A percentile compares a stretch with the other conserved stretches of the same genome.
Conservation (phyloP, 345 rosid genomes). For the Hibiscus mutabilis region DNA sequence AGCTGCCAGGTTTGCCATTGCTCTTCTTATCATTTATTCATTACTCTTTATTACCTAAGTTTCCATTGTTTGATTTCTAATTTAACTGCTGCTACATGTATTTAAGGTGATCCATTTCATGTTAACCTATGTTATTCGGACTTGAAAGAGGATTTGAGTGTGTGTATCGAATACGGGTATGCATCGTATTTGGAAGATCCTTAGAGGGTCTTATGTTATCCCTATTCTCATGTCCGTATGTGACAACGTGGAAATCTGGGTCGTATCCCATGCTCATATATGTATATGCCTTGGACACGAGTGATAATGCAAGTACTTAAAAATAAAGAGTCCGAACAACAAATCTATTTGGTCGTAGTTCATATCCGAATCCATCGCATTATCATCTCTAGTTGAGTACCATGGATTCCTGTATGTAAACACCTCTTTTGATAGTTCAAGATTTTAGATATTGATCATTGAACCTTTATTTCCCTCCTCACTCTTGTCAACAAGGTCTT, state of each 20-base stretch:
- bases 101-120: neutral
- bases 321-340: neutral
- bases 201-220: neutral
- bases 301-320: neutral
- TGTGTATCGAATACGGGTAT: neutral
- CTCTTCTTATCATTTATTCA: neutral
- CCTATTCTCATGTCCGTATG: neutral
- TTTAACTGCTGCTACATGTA: neutral
- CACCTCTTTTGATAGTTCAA: neutral
- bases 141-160: neutral
- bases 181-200: neutral
- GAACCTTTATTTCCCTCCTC: neutral
- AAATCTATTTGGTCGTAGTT: neutral
- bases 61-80: neutral
- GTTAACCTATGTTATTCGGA: neutral
- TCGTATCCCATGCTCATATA: too few relatives aligned
- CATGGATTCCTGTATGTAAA: neutral
- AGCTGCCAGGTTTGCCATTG: slow-evolving; percentile 63
- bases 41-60: neutral
- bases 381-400: too few relatives aligned
- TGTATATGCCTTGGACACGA: neutral
- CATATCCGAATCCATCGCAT: too few relatives aligned
- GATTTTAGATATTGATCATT: neutral
- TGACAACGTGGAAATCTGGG: too few relatives aligned
- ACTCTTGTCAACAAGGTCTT: neutral